A percentile compares a stretch with the other conserved stretches of the same genome.
phyloP scores from a whole-genome alignment of 2,329 filamentous ascomycete species.

The Stemphylium vesicarium region DNA sequence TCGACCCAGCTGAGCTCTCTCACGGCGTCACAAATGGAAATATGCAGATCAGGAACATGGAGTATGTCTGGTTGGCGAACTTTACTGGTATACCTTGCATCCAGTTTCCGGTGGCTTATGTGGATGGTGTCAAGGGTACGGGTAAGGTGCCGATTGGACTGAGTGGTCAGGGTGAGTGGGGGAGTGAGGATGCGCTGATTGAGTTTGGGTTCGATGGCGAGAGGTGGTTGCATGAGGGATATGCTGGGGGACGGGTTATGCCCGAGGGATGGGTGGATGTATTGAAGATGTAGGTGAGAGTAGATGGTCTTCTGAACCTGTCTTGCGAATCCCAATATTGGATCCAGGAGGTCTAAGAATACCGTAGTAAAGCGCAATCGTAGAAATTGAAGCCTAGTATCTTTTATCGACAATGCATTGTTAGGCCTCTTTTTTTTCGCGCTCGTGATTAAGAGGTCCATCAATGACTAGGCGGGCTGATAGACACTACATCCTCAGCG shows the following conservation, averaged over 20 bases:
- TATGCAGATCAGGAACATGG: slow-evolving; percentile 76
- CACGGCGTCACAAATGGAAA: slow-evolving; percentile 77
- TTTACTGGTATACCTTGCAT: slow-evolving; percentile 79
- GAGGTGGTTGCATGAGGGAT: slow-evolving; percentile 51
- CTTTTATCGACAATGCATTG: no score
- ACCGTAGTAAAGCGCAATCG: no score
- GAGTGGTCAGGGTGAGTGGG: slow-evolving; percentile 64
- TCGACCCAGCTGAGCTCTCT: slow-evolving; percentile 66
- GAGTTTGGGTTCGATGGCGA: slow-evolving; percentile 61
- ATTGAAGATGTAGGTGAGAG: slow-evolving; percentile 22
- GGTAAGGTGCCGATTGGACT: slow-evolving; percentile 63
- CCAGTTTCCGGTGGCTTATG: slow-evolving; percentile 76
- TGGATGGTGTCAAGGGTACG: slow-evolving; percentile 57
- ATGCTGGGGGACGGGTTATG: slow-evolving; percentile 43
- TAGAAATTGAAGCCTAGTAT: no score
- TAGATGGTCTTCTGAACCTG: not conserved
- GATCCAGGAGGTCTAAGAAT: no score
- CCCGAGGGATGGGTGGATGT: slow-evolving; percentile 52
- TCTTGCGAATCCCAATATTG: no score
- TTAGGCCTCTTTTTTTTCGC: no score
- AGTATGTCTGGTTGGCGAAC: slow-evolving; percentile 86
- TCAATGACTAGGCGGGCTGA: no score
- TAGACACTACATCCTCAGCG: no score
- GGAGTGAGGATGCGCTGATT: slow-evolving; percentile 59
- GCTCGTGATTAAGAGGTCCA: no score